phyloP scores from a whole-genome alignment of 768 basidiomycete genomes.

The Harrya chromipes region DNA sequence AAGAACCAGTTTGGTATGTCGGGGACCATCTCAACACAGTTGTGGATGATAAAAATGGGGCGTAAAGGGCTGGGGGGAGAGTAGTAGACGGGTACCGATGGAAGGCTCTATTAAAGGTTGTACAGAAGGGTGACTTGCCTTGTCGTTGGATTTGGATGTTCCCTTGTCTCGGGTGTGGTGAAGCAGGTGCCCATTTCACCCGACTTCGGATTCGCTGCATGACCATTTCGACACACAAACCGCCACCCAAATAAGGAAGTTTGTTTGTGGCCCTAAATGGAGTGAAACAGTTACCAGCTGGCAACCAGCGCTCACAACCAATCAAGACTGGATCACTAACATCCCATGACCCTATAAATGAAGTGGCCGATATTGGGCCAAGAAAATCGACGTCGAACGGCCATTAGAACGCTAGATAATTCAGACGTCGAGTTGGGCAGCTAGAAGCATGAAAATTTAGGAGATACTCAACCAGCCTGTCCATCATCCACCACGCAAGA shows the following conservation, averaged over 20 bases:
- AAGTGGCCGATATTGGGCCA: background rate
- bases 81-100: background rate
- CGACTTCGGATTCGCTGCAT: background rate
- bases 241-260: conserved; percentile 18
- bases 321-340: background rate
- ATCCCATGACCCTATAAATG: conserved; percentile 17
- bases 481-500: too few relatives aligned
- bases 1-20: conserved; percentile 35
- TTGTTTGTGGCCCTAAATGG: conserved; percentile 24
- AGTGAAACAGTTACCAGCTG: too few relatives aligned
- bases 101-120: conserved; percentile 24
- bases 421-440: conserved; percentile 15
- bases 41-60: conserved; percentile 11
- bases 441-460: background rate
- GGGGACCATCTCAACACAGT: conserved; percentile 29
- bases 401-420: background rate
- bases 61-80: conserved; percentile 7
- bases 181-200: too few relatives aligned
- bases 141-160: too few relatives aligned
- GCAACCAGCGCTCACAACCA: too few relatives aligned
- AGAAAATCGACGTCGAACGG: background rate
- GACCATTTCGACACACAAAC: conserved; percentile 28
- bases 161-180: too few relatives aligned
- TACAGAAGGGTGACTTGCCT: background rate
- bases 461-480: too few relatives aligned